These are phyloP conservation scores for Lactarius deliciosus DNA, from an alignment of 768 basidiomycete genomes.

Conservation along the genomic window DNA sequence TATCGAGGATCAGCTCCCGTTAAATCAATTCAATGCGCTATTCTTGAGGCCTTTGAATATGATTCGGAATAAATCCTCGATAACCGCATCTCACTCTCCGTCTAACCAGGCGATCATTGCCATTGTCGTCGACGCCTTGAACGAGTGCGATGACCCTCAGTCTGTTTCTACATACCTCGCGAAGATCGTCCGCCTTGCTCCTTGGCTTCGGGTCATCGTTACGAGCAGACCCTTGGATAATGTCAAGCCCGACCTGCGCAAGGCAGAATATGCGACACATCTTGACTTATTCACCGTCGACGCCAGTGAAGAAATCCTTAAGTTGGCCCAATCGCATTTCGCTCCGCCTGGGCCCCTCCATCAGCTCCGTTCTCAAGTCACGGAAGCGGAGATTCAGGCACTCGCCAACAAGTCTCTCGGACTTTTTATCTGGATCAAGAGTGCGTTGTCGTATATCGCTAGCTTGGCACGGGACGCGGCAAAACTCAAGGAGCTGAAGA, in stretches of 20 bases:
- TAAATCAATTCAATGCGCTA: not conserved
- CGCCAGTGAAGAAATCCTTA: not conserved
- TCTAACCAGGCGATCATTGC: not conserved
- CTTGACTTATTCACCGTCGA: not conserved
- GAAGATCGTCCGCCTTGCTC: not conserved
- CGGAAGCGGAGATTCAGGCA: not conserved
- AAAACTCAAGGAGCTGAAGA: not conserved
- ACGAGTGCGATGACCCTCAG: not conserved
- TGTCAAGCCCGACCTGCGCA: not conserved
- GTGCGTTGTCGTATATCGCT: not conserved
- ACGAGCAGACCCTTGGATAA: not conserved
- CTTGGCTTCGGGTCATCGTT: not conserved
- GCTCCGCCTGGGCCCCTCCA: not conserved
- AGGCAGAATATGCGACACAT: not conserved
- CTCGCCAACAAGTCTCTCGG: not conserved
- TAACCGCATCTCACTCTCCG: not conserved
- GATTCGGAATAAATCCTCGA: not conserved
- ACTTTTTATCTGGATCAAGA: not conserved
- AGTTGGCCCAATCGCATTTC: not conserved
- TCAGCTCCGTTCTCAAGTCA: not conserved
- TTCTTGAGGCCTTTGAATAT: not conserved
- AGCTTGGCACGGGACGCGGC: not conserved
- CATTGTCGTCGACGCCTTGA: not conserved
- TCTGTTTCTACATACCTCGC: not conserved
- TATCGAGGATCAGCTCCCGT: not conserved